These are phyloP conservation scores for Bjerkandera adusta DNA, from an alignment of 1,284 basidiomycete species.

Conservation along the genomic window DNA sequence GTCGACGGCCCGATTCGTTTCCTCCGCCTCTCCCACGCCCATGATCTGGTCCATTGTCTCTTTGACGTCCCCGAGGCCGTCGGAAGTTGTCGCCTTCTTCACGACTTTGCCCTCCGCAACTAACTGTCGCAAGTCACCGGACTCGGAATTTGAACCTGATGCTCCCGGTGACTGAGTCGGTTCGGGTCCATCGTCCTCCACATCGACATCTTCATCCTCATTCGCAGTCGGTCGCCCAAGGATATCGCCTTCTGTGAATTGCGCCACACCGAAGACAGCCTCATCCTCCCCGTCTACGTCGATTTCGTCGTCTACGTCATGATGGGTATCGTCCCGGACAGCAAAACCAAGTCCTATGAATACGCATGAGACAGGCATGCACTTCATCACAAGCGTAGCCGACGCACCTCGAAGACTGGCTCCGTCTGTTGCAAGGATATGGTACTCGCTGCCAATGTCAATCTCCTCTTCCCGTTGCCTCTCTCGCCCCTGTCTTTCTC, in stretches of 20 bases:
- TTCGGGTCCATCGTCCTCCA: constrained; percentile 42
- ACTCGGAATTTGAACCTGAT: constrained; percentile 9
- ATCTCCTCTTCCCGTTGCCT: constrained; percentile 32
- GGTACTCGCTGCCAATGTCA: constrained; percentile 30
- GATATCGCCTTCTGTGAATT: constrained; percentile 74
- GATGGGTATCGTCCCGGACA: constrained; percentile 48
- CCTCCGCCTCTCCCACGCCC: constrained; percentile 42
- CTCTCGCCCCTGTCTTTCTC: constrained; percentile 34
- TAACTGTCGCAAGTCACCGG: constrained; percentile 43
- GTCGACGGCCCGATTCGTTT: constrained; percentile 47
- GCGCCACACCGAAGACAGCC: constrained; percentile 58
- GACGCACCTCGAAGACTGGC: constrained; percentile 38
- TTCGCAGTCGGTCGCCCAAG: constrained; percentile 26
- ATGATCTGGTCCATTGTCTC: constrained; percentile 42
- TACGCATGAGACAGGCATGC: background rate
- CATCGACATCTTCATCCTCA: constrained; percentile 18
- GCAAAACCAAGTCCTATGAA: constrained; percentile 62
- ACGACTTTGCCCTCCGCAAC: constrained; percentile 49
- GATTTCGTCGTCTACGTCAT: constrained; percentile 73
- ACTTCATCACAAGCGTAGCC: constrained; percentile 6
- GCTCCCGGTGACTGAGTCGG: constrained; percentile 22
- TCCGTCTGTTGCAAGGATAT: constrained; percentile 31
- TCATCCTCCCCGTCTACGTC: constrained; percentile 79
- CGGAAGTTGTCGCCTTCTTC: constrained; percentile 24
- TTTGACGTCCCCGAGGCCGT: constrained; percentile 30